phyloP scores from a whole-genome alignment of 2,329 filamentous ascomycete species.

The Epichloe sylvatica region DNA sequence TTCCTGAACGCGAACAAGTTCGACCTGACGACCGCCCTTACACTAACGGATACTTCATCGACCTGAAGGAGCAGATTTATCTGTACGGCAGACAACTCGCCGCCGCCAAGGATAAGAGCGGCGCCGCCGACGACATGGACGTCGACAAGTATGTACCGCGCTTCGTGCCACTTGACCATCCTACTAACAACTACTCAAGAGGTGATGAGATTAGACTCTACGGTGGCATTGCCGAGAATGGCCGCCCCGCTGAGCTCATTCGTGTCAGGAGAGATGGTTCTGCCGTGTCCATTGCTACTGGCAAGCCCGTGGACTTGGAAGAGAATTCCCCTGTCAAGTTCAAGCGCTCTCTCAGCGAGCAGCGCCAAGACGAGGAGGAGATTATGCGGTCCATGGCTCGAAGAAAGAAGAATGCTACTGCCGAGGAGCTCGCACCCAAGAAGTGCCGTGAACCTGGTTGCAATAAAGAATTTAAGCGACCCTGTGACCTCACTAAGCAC shows the following conservation, averaged over 20 bases:
- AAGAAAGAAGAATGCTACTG: conserved; percentile 81
- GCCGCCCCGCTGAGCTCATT: conserved; percentile 71
- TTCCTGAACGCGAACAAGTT: conserved; percentile 75
- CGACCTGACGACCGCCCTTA: conserved; percentile 78
- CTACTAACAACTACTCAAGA: conserved; percentile 19
- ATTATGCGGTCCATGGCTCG: conserved; percentile 89
- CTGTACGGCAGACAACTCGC: conserved; percentile 78
- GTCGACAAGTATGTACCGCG: conserved; percentile 39
- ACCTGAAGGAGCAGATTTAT: conserved; percentile 85
- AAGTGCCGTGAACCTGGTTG: conserved; percentile 63
- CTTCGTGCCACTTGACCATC: conserved; percentile 16
- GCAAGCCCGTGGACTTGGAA: conserved; percentile 43
- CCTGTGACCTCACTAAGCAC: conserved; percentile 96
- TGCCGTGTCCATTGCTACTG: conserved; percentile 62
- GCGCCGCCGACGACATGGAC: conserved; percentile 43
- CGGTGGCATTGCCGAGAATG: conserved; percentile 69
- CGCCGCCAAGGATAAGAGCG: conserved; percentile 54
- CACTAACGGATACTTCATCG: conserved; percentile 92
- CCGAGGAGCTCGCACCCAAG: conserved; percentile 69
- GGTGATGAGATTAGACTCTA: conserved; percentile 62
- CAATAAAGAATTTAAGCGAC: conserved; percentile 85
- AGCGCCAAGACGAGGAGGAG: conserved; percentile 64
- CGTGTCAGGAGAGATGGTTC: conserved; percentile 70
- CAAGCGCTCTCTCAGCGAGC: conserved; percentile 54
- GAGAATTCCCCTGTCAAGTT: conserved; percentile 36